Conservation (phyloP, 2,329 filamentous ascomycete genomes). For the Sporothrix phasma region DNA sequence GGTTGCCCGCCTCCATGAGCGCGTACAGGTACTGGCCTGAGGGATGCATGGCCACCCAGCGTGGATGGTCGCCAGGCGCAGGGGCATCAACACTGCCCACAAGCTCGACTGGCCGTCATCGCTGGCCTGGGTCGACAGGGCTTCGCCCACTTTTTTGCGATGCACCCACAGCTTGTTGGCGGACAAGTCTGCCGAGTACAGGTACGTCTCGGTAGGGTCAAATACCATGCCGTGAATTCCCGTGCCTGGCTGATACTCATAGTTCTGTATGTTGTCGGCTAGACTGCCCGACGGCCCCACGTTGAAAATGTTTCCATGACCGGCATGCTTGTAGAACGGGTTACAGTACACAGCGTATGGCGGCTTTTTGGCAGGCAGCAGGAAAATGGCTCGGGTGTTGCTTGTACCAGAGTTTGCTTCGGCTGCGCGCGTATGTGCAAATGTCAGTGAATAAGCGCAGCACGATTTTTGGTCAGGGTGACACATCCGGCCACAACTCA, state of each 20-base stretch:
- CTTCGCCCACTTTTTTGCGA: constrained; percentile 41
- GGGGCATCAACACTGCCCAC: constrained; percentile 67
- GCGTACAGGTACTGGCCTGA: constrained; percentile 71
- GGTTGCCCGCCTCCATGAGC: constrained; percentile 83
- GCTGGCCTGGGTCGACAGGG: constrained; percentile 25
- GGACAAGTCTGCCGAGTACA: constrained; percentile 70
- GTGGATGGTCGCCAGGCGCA: constrained; percentile 62
- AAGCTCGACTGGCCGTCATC: constrained; percentile 53
- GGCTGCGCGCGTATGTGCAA: constrained; percentile 34
- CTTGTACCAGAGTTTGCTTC: constrained; percentile 58
- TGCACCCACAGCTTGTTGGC: constrained; percentile 81
- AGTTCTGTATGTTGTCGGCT: constrained; percentile 58
- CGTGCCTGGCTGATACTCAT: constrained; percentile 57
- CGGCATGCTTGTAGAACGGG: constrained; percentile 80
- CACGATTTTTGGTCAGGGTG: not conserved
- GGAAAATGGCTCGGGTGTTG: constrained; percentile 82
- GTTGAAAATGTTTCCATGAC: constrained; percentile 68
- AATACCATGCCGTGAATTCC: constrained; percentile 80
- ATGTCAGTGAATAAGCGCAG: not conserved
- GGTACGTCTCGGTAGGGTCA: constrained; percentile 60
- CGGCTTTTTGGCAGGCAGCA: constrained; percentile 65
- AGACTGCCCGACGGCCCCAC: constrained; percentile 49
- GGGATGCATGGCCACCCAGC: constrained; percentile 80
- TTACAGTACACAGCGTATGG: constrained; percentile 82
- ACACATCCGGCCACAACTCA: no score